phyloP scores from a whole-genome alignment of 352 stramenopile species.

The Phytophthora brassicae region DNA sequence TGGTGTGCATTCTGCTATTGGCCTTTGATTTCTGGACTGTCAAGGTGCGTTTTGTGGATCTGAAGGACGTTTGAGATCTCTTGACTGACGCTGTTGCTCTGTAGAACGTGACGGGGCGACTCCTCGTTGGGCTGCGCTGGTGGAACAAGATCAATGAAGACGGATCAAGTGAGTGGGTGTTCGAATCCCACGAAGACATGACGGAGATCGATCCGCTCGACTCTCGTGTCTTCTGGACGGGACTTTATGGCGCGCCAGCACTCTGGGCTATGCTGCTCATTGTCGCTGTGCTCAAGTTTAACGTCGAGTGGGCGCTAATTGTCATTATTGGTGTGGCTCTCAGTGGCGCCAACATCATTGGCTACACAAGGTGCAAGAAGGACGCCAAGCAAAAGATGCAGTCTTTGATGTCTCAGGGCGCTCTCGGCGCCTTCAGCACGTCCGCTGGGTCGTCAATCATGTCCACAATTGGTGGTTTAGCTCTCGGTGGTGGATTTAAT shows the following conservation, averaged over 20 bases:
- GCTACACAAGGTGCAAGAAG: constrained; percentile 97
- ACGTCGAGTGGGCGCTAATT: constrained; percentile 94
- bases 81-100: constrained; percentile 34
- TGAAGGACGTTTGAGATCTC: constrained; percentile 25
- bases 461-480: constrained; percentile 72
- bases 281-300: constrained; percentile 92
- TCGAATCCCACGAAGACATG: constrained; percentile 94
- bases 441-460: constrained; percentile 75
- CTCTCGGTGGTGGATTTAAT: constrained; percentile 39
- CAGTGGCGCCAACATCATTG: constrained; percentile 95
- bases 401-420: constrained; percentile 75
- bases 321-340: constrained; percentile 92
- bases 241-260: constrained; percentile 93
- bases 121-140: constrained; percentile 96
- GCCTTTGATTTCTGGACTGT: constrained; percentile 99
- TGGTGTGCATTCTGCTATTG: constrained; percentile 95
- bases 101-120: constrained; percentile 84
- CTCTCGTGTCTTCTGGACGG: constrained; percentile 94
- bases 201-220: constrained; percentile 88
- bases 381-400: constrained; percentile 87
- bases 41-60: constrained; percentile 61
- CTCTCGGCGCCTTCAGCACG: constrained; percentile 64
- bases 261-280: constrained; percentile 92
- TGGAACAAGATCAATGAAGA: constrained; percentile 98
- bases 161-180: constrained; percentile 95